Percentiles rank a stretch among this genome's conserved stretches.
phyloP scores from a whole-genome alignment of 768 basidiomycete genomes.

The Galerina marginata region DNA sequence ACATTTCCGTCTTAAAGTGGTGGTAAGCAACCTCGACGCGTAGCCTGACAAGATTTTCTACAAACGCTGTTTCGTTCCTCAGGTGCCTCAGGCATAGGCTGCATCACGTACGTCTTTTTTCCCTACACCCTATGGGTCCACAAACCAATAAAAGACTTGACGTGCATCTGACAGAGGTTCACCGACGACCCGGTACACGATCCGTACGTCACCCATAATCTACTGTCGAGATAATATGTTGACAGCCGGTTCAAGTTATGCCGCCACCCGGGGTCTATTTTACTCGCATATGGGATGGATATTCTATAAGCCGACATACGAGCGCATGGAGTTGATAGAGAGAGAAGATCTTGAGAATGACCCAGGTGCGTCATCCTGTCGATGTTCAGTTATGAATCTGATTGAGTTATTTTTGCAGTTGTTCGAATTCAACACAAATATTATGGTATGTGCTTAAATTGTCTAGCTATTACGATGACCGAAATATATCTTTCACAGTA shows the following conservation, averaged over 20 bases:
- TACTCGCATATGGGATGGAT: slow-evolving; percentile 90
- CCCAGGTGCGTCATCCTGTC: slow-evolving; percentile 50
- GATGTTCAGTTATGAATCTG: background rate
- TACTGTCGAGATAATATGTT: background rate
- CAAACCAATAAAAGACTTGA: background rate
- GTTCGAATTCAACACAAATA: slow-evolving; percentile 74
- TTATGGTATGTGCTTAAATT: slow-evolving; percentile 48
- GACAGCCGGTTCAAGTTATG: slow-evolving; percentile 52
- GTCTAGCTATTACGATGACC: background rate
- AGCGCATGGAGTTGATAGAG: slow-evolving; percentile 66
- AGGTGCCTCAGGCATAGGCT: slow-evolving; percentile 77
- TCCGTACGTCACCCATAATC: slow-evolving; percentile 47
- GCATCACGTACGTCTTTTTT: slow-evolving; percentile 61
- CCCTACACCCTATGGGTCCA: background rate
- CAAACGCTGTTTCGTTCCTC: background rate
- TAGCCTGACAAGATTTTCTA: background rate
- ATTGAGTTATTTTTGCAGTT: slow-evolving; percentile 41
- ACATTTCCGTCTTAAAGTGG: slow-evolving; percentile 41
- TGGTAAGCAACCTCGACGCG: slow-evolving; percentile 41
- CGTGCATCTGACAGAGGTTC: slow-evolving; percentile 51
- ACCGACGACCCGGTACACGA: slow-evolving; percentile 73
- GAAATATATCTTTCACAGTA: slow-evolving; percentile 40
- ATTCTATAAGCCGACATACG: slow-evolving; percentile 75
- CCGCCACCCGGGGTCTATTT: slow-evolving; percentile 73
- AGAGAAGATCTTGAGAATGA: slow-evolving; percentile 71